These are phyloP conservation scores for Lentinula aciculospora DNA, from an alignment of 768 basidiomycete genomes.

Conservation along the genomic window DNA sequence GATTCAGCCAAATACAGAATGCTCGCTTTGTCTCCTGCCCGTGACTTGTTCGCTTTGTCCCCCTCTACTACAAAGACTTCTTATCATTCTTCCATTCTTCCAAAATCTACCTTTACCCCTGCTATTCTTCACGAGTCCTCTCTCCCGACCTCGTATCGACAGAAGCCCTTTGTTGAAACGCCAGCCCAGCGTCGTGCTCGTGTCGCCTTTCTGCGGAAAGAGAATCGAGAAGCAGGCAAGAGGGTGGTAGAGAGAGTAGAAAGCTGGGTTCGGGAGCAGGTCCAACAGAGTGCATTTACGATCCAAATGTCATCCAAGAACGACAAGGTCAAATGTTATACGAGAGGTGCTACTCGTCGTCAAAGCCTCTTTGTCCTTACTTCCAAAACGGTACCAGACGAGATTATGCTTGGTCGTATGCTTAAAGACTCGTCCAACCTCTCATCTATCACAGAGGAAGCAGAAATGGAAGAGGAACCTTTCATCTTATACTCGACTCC, in stretches of 20 bases:
- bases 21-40: constrained; percentile 2
- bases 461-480: constrained; percentile 1
- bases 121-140: neutral
- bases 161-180: neutral
- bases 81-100: neutral
- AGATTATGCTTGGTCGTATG: neutral
- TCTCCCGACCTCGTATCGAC: neutral
- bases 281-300: neutral
- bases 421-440: neutral
- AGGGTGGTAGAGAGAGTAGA: neutral
- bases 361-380: neutral
- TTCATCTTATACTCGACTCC: constrained; percentile 4
- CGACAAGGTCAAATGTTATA: neutral
- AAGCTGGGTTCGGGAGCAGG: constrained; percentile 3
- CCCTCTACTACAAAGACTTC: neutral
- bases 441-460: neutral
- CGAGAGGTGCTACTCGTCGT: neutral
- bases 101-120: neutral
- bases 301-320: neutral
- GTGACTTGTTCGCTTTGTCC: constrained; percentile 2
- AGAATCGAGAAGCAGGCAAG: neutral
- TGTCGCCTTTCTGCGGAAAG: neutral
- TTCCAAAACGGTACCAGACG: neutral
- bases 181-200: constrained; percentile 7
- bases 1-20: neutral